Percentiles rank a stretch among this genome's conserved stretches.
These are phyloP conservation scores for Fusarium albidum DNA, from an alignment of 2,329 filamentous ascomycete genomes.

Conservation along the genomic window DNA sequence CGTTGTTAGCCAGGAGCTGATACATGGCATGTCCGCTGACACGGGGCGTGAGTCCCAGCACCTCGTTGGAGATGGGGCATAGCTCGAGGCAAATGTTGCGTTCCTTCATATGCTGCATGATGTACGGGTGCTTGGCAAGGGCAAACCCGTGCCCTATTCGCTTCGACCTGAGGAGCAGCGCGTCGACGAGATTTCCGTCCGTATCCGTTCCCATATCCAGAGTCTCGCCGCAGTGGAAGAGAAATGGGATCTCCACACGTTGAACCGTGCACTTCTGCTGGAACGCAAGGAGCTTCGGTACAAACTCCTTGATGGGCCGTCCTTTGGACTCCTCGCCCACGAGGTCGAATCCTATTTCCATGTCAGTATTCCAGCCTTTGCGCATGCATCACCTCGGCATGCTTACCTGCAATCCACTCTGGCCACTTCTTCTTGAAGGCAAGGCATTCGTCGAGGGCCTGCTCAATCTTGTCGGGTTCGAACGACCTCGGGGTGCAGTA, in stretches of 20 bases:
- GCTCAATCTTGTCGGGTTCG: conserved; percentile 52
- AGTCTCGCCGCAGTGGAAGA: conserved; percentile 82
- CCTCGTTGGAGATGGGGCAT: conserved; percentile 81
- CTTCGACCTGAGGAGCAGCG: conserved; percentile 70
- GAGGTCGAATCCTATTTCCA: conserved; percentile 68
- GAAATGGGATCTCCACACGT: conserved; percentile 69
- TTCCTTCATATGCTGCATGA: conserved; percentile 72
- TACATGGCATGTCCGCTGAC: conserved; percentile 74
- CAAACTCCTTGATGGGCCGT: conserved; percentile 63
- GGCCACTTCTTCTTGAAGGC: conserved; percentile 64
- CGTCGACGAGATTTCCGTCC: conserved; percentile 75
- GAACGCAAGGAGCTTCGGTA: conserved; percentile 65
- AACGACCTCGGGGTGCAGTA: conserved; percentile 76
- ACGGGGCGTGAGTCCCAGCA: conserved; percentile 73
- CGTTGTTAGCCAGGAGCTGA: conserved; percentile 72
- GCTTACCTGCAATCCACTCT: conserved; percentile 69
- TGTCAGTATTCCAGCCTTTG: background rate
- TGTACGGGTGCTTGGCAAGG: conserved; percentile 69
- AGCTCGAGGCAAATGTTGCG: conserved; percentile 75
- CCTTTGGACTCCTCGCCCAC: conserved; percentile 73
- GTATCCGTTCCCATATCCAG: conserved; percentile 70
- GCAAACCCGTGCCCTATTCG: conserved; percentile 80
- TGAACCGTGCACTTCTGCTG: conserved; percentile 56
- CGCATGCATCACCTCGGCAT: background rate
- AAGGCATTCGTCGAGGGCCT: conserved; percentile 68